Base-by-base conservation (phyloP, 1,139 yeast species). In the Protomyces macrosporus region DNA sequence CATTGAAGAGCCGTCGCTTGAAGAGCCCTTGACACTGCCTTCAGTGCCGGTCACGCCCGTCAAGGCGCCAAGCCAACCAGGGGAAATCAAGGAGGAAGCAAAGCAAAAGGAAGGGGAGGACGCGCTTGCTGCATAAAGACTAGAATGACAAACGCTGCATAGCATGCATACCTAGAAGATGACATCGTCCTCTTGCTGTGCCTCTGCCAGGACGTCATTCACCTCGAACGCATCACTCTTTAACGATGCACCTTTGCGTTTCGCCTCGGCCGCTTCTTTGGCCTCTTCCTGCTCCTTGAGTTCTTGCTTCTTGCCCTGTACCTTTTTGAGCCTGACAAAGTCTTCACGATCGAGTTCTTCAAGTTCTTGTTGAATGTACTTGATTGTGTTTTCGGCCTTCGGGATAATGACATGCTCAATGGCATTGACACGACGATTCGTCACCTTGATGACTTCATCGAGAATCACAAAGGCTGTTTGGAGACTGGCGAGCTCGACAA, bases 271-370 rank as follows among this genome's bases (percentile, higher is more conserved):
- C 65, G 65, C 70, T 32, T 52, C 40, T 69, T 82, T 87, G 14
- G 79, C 79, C 67, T 86, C 91, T n/a, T 80, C 81, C 4, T 79
- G 81, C 2, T 87, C 91, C 35, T 81, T 81, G 52, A 87, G 90
- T 67, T 84, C 82, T 76, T 90, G 97, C 76, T 93, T 93, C 86
- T 90, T 91, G 74, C 90, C 95, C 77, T 93, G 97, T 63, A 93
- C 97, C 77, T 93, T 93, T 79, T 93, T 93, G 79, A 93, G 84
- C 72, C 98, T 81, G 78, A 90, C 93, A 74, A 93, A 93, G 77
- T 93, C 98, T 77, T 93, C 98, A 82, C 98, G 87, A 75, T 93
- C 98, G 75, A 93, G 82, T 78, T 93, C 98, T 76, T 93, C 98
- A 75, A 93, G 82, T 75, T 93, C 98, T 37, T 97, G 89, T 76